phyloP scores from a whole-genome alignment of 164 flowering plant species.

The Cinnamomum micranthum region DNA sequence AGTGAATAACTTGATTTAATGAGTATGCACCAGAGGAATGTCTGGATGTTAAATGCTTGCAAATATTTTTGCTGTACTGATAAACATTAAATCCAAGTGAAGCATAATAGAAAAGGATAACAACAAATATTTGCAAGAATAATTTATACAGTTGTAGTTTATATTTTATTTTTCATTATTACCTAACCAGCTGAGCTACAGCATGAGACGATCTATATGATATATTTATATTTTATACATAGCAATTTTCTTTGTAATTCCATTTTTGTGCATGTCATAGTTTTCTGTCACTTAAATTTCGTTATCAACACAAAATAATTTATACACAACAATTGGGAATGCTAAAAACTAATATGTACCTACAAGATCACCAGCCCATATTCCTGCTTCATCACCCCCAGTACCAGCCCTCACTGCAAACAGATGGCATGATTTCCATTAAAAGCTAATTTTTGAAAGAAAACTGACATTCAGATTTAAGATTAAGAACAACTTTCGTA shows the following conservation, averaged over 20 bases:
- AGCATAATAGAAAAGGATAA: not conserved
- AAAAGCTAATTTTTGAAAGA: not conserved
- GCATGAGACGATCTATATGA: not conserved
- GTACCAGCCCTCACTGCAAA: conserved; percentile 95
- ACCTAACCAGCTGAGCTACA: too few species aligned
- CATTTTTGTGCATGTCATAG: too few species aligned
- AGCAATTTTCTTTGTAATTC: too few species aligned
- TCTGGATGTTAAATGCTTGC: not conserved
- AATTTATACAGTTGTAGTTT: too few species aligned
- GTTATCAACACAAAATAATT: too few species aligned
- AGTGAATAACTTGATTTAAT: not conserved
- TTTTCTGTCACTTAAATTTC: too few species aligned
- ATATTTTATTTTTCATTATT: too few species aligned
- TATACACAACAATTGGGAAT: not conserved
- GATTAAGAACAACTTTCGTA: not conserved
- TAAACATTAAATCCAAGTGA: not conserved
- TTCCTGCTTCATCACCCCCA: conserved; percentile 99
- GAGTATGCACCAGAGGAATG: not conserved
- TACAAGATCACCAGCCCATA: conserved; percentile 99
- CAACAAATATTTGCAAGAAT: too few species aligned
- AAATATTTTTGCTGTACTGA: not conserved
- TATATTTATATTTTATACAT: too few species aligned
- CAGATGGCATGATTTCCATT: not conserved
- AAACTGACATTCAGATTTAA: not conserved
- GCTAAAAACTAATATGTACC: conserved; percentile 70